A percentile compares a stretch with the other conserved stretches of the same genome.
phyloP scores from a whole-genome alignment of 495 filamentous ascomycete genomes.

The Mycothermus thermophilus region DNA sequence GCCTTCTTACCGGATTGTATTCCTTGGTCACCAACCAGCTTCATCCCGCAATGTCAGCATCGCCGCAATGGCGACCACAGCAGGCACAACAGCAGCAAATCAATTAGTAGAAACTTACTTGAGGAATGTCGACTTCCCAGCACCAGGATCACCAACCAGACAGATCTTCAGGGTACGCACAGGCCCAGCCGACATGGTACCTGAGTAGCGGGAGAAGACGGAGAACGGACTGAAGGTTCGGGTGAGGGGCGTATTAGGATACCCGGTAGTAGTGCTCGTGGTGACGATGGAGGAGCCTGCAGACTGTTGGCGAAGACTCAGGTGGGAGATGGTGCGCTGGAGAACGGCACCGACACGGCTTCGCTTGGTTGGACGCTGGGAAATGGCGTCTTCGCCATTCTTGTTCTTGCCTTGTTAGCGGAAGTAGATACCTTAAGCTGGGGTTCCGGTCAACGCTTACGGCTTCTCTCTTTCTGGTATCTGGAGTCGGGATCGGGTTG shows the following conservation, averaged over 20 bases:
- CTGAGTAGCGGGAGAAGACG: slow-evolving; percentile 2
- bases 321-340: slow-evolving; percentile 3
- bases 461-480: no score
- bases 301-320: neutral
- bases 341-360: slow-evolving; percentile 3
- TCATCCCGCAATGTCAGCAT: slow-evolving; percentile 3
- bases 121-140: slow-evolving; percentile 14
- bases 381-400: neutral
- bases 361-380: slow-evolving; percentile 5
- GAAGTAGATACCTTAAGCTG: neutral
- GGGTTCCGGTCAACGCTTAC: neutral
- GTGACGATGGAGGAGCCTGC: neutral
- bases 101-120: slow-evolving; percentile 6
- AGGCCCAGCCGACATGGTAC: neutral
- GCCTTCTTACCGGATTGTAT: neutral
- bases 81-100: neutral
- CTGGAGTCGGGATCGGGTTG: no score
- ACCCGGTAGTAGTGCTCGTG: neutral
- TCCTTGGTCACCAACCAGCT: slow-evolving; percentile 1
- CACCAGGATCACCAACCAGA: slow-evolving; percentile 10
- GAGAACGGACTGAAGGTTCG: slow-evolving; percentile 3
- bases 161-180: slow-evolving; percentile 11
- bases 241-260: neutral
- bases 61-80: neutral
- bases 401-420: neutral